phyloP scores from a whole-genome alignment of 352 stramenopile species.

The Pythium brachiatum region DNA sequence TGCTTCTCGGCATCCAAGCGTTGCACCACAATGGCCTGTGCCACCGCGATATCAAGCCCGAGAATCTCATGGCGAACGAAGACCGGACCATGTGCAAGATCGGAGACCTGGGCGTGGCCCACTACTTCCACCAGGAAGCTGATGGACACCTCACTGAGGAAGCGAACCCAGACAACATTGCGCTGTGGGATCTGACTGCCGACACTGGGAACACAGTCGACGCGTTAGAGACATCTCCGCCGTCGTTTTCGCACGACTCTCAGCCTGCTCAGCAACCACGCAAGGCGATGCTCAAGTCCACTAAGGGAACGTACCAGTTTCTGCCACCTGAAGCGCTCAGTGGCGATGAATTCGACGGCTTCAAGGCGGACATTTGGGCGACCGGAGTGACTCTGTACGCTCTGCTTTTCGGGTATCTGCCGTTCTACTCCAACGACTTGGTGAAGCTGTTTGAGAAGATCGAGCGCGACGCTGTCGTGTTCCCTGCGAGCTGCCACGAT shows the following conservation, averaged over 20 bases:
- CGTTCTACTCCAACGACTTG: slow-evolving; percentile 88
- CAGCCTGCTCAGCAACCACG: not conserved
- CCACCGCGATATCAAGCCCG: slow-evolving; percentile 86
- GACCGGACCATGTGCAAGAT: slow-evolving; percentile 65
- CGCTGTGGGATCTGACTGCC: slow-evolving; percentile 42
- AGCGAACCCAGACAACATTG: slow-evolving; percentile 44
- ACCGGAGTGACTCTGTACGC: slow-evolving; percentile 92
- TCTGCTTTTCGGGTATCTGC: slow-evolving; percentile 82
- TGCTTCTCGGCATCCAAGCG: slow-evolving; percentile 68
- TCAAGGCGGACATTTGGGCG: slow-evolving; percentile 89
- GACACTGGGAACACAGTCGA: not conserved
- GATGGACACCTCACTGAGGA: slow-evolving; percentile 50
- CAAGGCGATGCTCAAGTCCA: slow-evolving; percentile 56
- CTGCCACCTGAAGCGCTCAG: slow-evolving; percentile 63
- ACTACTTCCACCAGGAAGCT: slow-evolving; percentile 62
- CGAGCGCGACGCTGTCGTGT: slow-evolving; percentile 50
- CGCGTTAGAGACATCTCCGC: too few species aligned
- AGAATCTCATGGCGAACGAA: slow-evolving; percentile 74
- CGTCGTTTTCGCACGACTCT: not conserved
- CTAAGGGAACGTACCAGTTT: slow-evolving; percentile 80
- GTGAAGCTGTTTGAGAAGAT: slow-evolving; percentile 90
- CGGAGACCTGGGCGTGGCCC: slow-evolving; percentile 77
- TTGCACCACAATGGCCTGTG: slow-evolving; percentile 73
- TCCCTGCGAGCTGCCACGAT: slow-evolving; percentile 42
- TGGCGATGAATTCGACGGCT: slow-evolving; percentile 70